phyloP scores from a whole-genome alignment of 139 green algal species.

The Volvox africanus region DNA sequence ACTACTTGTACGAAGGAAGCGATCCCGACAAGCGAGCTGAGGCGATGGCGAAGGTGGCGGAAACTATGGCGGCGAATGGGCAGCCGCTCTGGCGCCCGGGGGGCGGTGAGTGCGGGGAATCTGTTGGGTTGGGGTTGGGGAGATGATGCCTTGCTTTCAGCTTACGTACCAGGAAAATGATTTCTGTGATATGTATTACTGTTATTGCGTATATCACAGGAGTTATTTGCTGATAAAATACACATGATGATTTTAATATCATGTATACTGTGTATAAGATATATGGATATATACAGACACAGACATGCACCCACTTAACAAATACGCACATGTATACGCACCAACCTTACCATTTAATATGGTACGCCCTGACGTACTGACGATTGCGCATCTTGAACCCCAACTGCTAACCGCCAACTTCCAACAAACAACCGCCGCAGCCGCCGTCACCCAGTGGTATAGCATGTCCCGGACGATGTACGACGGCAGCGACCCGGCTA shows the following conservation, averaged over 20 bases:
- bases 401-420: background rate
- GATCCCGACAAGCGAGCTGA: constrained; percentile 13
- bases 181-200: no score
- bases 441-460: background rate
- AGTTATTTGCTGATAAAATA: no score
- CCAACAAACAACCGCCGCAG: background rate
- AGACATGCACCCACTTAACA: no score
- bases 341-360: no score
- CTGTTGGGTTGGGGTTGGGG: background rate
- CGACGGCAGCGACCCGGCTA: constrained; percentile 3
- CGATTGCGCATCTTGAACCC: no score
- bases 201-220: no score
- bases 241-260: no score
- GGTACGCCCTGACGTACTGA: no score
- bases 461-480: background rate
- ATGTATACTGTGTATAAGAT: background rate
- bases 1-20: constrained; percentile 22
- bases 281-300: no score
- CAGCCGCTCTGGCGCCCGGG: constrained; percentile 4
- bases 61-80: background rate
- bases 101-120: background rate
- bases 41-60: constrained; percentile 36
- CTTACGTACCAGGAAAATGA: no score
- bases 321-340: no score
- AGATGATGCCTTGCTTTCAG: background rate